phyloP scores from a whole-genome alignment of 495 filamentous ascomycete genomes.

The Acidomyces sp. region DNA sequence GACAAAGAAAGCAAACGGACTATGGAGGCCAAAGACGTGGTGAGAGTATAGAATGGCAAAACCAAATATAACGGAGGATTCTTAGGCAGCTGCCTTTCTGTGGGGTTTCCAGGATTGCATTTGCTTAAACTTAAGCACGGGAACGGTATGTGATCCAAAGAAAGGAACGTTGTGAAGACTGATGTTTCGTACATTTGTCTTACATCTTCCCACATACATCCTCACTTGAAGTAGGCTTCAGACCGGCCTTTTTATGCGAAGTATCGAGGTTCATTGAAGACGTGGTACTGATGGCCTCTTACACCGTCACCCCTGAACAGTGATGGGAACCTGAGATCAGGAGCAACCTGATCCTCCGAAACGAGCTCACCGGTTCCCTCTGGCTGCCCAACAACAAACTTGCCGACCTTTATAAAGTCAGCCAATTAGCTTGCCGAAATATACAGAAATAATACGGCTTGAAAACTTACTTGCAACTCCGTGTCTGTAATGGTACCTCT shows the following conservation, averaged over 20 bases:
- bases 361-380: slow-evolving; percentile 49
- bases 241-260: slow-evolving; percentile 6
- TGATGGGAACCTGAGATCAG: slow-evolving; percentile 70
- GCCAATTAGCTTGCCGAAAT: neutral
- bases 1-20: too few relatives aligned
- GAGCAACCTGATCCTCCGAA: slow-evolving; percentile 54
- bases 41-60: too few relatives aligned
- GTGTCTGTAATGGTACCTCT: slow-evolving; percentile 91
- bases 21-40: too few relatives aligned
- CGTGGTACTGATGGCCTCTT: slow-evolving; percentile 84
- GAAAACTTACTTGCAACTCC: slow-evolving; percentile 64
- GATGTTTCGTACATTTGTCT: neutral
- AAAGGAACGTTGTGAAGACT: slow-evolving; percentile 15
- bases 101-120: too few relatives aligned
- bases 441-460: neutral
- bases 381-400: slow-evolving; percentile 72
- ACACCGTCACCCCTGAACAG: slow-evolving; percentile 79
- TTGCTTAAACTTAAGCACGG: too few relatives aligned
- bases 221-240: neutral
- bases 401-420: slow-evolving; percentile 50
- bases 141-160: too few relatives aligned
- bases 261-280: slow-evolving; percentile 87
- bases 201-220: slow-evolving; percentile 4
- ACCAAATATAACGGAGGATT: too few relatives aligned
- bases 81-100: too few relatives aligned